Conservation (phyloP, 2,329 filamentous ascomycete genomes). For the Ceratocystis lukuohia region DNA sequence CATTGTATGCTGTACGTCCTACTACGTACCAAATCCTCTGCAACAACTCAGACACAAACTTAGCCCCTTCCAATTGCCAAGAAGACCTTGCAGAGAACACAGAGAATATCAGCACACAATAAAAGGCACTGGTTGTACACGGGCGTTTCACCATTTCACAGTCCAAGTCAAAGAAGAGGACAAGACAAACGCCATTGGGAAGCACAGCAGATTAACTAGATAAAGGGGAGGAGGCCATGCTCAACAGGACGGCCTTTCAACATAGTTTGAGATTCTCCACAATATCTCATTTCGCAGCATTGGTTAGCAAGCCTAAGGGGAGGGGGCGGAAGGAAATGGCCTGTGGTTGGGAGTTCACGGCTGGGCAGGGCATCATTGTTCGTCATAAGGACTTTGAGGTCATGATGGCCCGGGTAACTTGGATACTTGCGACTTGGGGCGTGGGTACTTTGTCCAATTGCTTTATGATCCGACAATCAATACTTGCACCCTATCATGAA, state of each 20-base stretch:
- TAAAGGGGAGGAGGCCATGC: not conserved
- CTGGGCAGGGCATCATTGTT: too few relatives aligned
- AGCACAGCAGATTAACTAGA: not conserved
- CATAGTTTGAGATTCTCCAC: not conserved
- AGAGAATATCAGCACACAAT: not conserved
- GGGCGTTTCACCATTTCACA: not conserved
- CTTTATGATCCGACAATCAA: not conserved
- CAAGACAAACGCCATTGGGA: too few relatives aligned
- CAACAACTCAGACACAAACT: not conserved
- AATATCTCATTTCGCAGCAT: not conserved
- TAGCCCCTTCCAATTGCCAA: too few relatives aligned
- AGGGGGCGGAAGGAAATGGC: not conserved
- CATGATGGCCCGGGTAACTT: too few relatives aligned
- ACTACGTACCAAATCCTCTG: not conserved
- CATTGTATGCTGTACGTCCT: not conserved
- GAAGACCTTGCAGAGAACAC: too few relatives aligned
- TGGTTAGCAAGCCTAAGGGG: not conserved
- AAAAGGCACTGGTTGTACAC: not conserved
- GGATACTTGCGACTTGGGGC: not conserved
- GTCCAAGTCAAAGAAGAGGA: not conserved
- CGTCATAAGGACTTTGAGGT: too few relatives aligned
- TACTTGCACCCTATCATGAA: conserved; percentile 1
- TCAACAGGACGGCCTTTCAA: not conserved
- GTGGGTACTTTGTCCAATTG: not conserved
- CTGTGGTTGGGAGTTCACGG: not conserved